Conservation (phyloP, 768 basidiomycete species). For the Fistulinella prunicolor region DNA sequence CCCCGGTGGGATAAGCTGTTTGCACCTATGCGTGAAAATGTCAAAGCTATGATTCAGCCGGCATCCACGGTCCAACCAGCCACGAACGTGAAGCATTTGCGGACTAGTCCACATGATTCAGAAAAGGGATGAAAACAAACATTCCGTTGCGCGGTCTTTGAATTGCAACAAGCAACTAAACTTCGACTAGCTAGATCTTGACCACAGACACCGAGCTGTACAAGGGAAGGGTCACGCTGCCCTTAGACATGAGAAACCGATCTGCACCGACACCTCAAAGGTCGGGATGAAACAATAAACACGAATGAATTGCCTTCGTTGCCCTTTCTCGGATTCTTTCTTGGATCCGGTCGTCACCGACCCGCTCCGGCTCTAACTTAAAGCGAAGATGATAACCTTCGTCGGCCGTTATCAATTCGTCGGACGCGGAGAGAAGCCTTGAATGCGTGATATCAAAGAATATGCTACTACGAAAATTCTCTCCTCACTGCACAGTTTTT, state of each 20-base stretch:
- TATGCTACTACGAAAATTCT: neutral
- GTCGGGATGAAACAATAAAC: slow-evolving; percentile 16
- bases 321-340: slow-evolving; percentile 14
- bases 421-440: slow-evolving; percentile 15
- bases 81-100: slow-evolving; percentile 11
- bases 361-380: slow-evolving; percentile 11
- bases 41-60: slow-evolving; percentile 15
- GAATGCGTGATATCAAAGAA: no score
- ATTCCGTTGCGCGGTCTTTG: slow-evolving; percentile 12
- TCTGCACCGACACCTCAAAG: slow-evolving; percentile 16
- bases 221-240: neutral
- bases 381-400: slow-evolving; percentile 27
- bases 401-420: slow-evolving; percentile 18
- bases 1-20: slow-evolving; percentile 20
- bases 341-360: slow-evolving; percentile 6
- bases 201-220: neutral
- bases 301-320: slow-evolving; percentile 3
- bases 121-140: slow-evolving; percentile 16
- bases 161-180: slow-evolving; percentile 4
- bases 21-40: slow-evolving; percentile 17
- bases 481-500: no score
- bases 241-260: slow-evolving; percentile 16
- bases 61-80: slow-evolving; percentile 20
- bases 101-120: slow-evolving; percentile 6
- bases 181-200: slow-evolving; percentile 1